Conservation (phyloP, 2,329 filamentous ascomycete species). For the Colletotrichum orchidophilum region DNA sequence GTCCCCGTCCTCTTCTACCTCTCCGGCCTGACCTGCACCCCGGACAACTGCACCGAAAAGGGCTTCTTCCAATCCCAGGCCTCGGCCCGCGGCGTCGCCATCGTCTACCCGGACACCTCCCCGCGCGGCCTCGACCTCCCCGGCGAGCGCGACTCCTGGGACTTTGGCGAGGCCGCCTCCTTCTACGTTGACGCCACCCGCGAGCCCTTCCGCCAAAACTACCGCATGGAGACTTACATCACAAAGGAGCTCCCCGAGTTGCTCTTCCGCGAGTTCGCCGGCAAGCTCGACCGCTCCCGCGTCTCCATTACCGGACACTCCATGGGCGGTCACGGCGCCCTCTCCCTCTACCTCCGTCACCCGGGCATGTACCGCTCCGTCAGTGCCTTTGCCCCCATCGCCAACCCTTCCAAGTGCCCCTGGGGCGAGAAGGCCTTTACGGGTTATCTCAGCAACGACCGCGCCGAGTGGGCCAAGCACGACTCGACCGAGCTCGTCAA, state of each 20-base stretch:
- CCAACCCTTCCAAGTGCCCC: conserved; percentile 84
- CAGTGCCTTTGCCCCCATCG: conserved; percentile 89
- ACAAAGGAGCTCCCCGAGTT: conserved; percentile 84
- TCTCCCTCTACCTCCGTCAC: conserved; percentile 92
- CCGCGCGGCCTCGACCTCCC: conserved; percentile 83
- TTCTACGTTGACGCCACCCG: conserved; percentile 93
- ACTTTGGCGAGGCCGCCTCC: conserved; percentile 91
- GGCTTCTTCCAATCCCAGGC: conserved; percentile 93
- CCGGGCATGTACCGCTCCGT: conserved; percentile 90
- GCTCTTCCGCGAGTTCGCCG: conserved; percentile 76
- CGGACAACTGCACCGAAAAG: conserved; percentile 83
- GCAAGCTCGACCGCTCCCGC: conserved; percentile 71
- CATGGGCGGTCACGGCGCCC: conserved; percentile 96
- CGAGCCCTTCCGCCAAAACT: conserved; percentile 78
- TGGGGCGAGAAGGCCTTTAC: conserved; percentile 97
- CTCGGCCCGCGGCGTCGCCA: conserved; percentile 82
- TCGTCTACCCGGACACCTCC: conserved; percentile 95
- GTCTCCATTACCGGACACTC: conserved; percentile 93
- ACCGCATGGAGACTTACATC: conserved; percentile 96
- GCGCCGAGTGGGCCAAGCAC: conserved; percentile 84
- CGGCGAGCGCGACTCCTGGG: conserved; percentile 87
- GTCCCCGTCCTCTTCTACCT: conserved; percentile 92
- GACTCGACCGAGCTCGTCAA: conserved; percentile 92
- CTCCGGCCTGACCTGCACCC: conserved; percentile 93
- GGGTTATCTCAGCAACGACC: conserved; percentile 86